A percentile compares a stretch with the other conserved stretches of the same genome.
Conservation (phyloP, 306 rosid genomes). For the Canavalia gladiata region DNA sequence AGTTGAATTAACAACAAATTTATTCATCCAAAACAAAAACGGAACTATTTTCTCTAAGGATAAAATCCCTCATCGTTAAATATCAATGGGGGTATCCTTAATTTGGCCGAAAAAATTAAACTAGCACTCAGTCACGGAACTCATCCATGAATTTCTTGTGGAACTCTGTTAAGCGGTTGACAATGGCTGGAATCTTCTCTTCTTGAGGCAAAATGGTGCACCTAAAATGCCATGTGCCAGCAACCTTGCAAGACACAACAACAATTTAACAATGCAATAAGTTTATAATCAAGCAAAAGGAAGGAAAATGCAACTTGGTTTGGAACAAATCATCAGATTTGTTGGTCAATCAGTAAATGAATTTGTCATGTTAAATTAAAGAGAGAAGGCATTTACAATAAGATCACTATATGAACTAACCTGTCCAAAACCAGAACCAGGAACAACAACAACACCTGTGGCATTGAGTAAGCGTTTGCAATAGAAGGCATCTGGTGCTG, state of each 20-base stretch:
- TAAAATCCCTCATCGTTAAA: conserved; percentile 26
- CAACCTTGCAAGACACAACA: conserved; percentile 64
- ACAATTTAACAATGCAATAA: conserved; percentile 25
- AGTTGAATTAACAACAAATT: conserved; percentile 23
- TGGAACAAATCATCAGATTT: neutral
- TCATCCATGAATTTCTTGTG: conserved; percentile 79
- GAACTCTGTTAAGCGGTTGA: conserved; percentile 81
- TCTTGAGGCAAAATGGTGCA: conserved; percentile 95
- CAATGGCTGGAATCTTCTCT: conserved; percentile 93
- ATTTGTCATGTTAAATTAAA: neutral
- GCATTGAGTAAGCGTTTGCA: conserved; percentile 77
- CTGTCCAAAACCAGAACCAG: conserved; percentile 97
- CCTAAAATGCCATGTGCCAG: conserved; percentile 98
- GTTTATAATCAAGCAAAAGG: conserved; percentile 17
- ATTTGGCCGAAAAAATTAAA: conserved; percentile 2
- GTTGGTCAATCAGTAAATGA: neutral
- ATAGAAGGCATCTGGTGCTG: conserved; percentile 82
- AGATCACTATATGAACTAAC: conserved; percentile 53
- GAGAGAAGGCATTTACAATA: neutral
- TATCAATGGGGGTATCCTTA: conserved; percentile 43
- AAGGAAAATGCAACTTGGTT: conserved; percentile 16
- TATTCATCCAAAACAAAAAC: conserved; percentile 35
- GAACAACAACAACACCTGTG: conserved; percentile 88
- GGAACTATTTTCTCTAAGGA: conserved; percentile 7
- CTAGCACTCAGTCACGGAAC: conserved; percentile 63